phyloP scores from a whole-genome alignment of 2,329 filamentous ascomycete genomes.

The Aspergillus candidus region DNA sequence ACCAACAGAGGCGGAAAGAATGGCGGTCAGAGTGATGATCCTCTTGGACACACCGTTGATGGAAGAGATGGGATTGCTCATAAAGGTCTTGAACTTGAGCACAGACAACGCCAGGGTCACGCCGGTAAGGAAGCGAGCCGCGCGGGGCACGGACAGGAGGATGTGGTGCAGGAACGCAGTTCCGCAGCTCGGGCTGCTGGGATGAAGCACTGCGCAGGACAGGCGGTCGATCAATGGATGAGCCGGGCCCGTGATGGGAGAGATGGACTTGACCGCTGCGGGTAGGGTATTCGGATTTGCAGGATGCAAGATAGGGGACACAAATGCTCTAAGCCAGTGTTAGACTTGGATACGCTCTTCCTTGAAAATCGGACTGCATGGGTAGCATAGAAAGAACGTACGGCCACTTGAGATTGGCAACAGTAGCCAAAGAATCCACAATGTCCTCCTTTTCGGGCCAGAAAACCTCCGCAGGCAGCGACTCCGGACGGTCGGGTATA shows the following conservation, averaged over 20 bases:
- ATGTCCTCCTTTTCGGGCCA: slow-evolving; percentile 76
- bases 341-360: not conserved
- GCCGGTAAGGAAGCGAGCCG: slow-evolving; percentile 65
- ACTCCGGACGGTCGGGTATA: slow-evolving; percentile 63
- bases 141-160: slow-evolving; percentile 71
- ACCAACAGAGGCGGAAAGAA: slow-evolving; percentile 76
- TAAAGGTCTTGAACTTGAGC: slow-evolving; percentile 60
- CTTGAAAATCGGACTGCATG: too few relatives aligned
- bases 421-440: slow-evolving; percentile 72
- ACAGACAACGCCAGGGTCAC: slow-evolving; percentile 64
- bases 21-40: slow-evolving; percentile 68
- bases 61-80: slow-evolving; percentile 62
- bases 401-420: slow-evolving; percentile 80
- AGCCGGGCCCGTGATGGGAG: slow-evolving; percentile 73
- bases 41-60: slow-evolving; percentile 60
- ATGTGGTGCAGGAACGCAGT: slow-evolving; percentile 84
- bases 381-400: slow-evolving; percentile 41
- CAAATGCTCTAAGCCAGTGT: slow-evolving; percentile 55
- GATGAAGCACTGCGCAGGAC: slow-evolving; percentile 85
- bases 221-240: slow-evolving; percentile 81
- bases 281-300: slow-evolving; percentile 53
- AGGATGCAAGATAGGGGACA: slow-evolving; percentile 82
- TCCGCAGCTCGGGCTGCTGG: slow-evolving; percentile 77
- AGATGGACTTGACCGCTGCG: slow-evolving; percentile 60
- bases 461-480: slow-evolving; percentile 57